Base-by-base conservation (phyloP, 2,329 filamentous ascomycete genomes). In the Trichoderma koningii region DNA sequence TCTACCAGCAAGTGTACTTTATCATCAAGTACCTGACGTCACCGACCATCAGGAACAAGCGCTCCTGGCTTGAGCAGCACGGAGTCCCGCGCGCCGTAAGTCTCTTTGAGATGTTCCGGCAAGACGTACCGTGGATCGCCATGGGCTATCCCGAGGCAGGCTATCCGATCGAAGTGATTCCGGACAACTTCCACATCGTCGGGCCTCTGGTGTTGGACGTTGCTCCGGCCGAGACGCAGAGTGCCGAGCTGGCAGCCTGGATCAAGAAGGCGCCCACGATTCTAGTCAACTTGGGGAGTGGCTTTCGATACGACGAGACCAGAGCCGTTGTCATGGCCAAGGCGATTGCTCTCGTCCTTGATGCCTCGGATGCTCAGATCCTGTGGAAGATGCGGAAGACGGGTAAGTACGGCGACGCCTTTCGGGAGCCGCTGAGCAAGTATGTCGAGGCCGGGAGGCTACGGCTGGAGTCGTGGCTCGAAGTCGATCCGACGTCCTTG, bases 251-350 rank as follows among this genome's bases (percentile, higher is more conserved):
- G 30, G 74, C 75, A 1, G 41, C 52, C 0, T 84, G 82, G 82
- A 66, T 84, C 14, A 70, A 71, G 1, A 68, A 69, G 10, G 71
- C 70, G 0, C 79, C 80, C 2, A 84, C 82, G 0, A 70, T 84
- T 0, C 72, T 84, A 14, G 76, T 85, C 9, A 83, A 81, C 61
- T 73, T 84, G 0, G 82, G 82, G 0, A 82, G 79, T 3, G 71
- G 76, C 5, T 71, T 76, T 26, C 67, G 68, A 4, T 73, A 71
- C 51, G 65, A 65, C 30, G 65, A 72, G 57, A 47, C 66, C 1
- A 66, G 69, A 15, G 74, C 74, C 12, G 44, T 17, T 3, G 62
- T 47, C 10, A 76, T 78, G 76, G 69, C 69, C 0, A 44, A 56
- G 3, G 73, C 71, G 2, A 42, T 77, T 9, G 47, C 59, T 2